phyloP scores from a whole-genome alignment of 2,329 filamentous ascomycete genomes.

The Claviceps sp. region DNA sequence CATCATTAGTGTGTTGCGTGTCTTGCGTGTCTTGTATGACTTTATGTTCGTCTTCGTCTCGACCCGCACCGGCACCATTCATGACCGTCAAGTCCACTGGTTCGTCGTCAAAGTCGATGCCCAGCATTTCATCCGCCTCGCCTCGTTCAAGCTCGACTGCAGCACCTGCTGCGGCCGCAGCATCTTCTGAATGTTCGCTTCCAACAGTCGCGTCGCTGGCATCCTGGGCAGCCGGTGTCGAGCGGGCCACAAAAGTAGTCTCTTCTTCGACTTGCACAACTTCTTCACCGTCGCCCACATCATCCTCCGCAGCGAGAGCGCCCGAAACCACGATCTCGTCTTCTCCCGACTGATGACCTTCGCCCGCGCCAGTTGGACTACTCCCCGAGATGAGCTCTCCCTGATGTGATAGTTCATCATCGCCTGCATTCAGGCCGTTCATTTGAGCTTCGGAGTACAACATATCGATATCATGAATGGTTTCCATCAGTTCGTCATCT shows the following conservation, averaged over 20 bases:
- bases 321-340: conserved; percentile 1
- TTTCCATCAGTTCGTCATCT: conserved; percentile 6
- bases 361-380: neutral
- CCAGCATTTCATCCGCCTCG: conserved; percentile 2
- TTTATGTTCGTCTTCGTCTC: neutral
- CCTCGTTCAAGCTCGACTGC: neutral
- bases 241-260: conserved; percentile 7
- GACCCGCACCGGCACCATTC: neutral
- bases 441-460: neutral
- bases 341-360: neutral
- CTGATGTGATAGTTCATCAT: neutral
- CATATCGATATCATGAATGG: conserved; percentile 12
- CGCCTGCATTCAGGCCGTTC: neutral
- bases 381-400: neutral
- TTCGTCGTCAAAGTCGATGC: conserved; percentile 3
- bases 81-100: neutral
- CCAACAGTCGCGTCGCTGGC: neutral
- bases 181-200: neutral
- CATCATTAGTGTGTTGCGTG: too few species aligned
- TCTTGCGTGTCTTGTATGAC: neutral
- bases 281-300: conserved; percentile 10
- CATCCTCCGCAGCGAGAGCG: conserved; percentile 8
- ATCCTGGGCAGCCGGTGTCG: neutral
- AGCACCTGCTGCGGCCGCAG: neutral
- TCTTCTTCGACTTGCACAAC: conserved; percentile 7